Base-by-base conservation (phyloP, 495 filamentous ascomycete species). In the Penicilliopsis zonata region DNA sequence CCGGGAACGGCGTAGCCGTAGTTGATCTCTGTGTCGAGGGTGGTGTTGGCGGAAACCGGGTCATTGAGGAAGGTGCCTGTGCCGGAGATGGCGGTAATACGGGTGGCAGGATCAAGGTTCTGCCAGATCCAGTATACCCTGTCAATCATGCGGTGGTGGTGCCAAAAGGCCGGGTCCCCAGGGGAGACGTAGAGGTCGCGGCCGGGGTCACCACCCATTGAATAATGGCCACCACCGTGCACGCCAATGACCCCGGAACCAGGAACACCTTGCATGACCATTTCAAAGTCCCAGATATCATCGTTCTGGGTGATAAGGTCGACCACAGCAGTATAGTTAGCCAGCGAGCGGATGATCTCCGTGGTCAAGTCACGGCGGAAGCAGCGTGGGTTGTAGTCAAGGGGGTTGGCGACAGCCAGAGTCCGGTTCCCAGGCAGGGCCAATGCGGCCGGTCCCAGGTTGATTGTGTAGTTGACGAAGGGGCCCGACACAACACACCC, bases 401-500 rank as follows among this genome's bases (percentile, higher is more conserved):
- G 35, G n/a, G n/a, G n/a, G n/a, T n/a, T n/a, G n/a, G n/a, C n/a
- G n/a, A n/a, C n/a, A n/a, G n/a, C n/a, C n/a, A n/a, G n/a, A n/a
- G n/a, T n/a, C n/a, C n/a, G n/a, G n/a, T n/a, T n/a, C n/a, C n/a
- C n/a, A n/a, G n/a, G 21, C 4, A 47, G 44, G 25, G 35, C 43
- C 27, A 37, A 36, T 19, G 17, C 40, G 6, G 61, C 57, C 7
- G 69, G 69, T 4, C 69, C 70, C 1, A 74, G 55, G 34, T 65
- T 69, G 18, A 67, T 50, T 4, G 41, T 45, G 0, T 42, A 53
- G 19, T 51, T 46, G 2, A 46, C 53, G 43, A 79, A 76, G 1
- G 74, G 74, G 0, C 74, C 76, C 5, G 43, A 53, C 2, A 36
- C 43, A 4, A 80, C 59, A 37, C 74, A 81, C 2, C 76, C 76